Base-by-base conservation (phyloP, 2,329 filamentous ascomycete genomes). In the Decorospora gaudefroyi region DNA sequence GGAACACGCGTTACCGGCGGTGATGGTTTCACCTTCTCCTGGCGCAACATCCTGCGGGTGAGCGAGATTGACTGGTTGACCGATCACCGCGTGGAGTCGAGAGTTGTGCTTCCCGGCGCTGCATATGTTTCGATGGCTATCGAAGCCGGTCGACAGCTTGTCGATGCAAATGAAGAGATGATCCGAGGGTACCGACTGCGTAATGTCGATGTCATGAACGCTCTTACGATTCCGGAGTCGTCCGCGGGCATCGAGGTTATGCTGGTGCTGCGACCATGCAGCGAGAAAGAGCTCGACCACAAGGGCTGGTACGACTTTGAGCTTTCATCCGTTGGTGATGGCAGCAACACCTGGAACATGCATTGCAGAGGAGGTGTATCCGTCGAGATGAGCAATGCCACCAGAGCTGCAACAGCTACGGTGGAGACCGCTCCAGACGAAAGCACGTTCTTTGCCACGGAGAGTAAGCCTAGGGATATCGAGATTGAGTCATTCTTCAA, bases 51-150 rank as follows among this genome's bases (percentile, higher is more conserved):
- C 2, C 50, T 78, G 0, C 57, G 63, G 2, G 41, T 72, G 1
- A 59, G 62, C 0, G 67, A 77, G 18, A 44, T 71, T 0, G 69
- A 74, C 0, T 81, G 78, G 78, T 39, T 79, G 2, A 49, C 52
- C 0, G 72, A 77, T 30, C 76, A 81, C 48, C 21, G 38, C 15
- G 5, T 62, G 2, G 59, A 68, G 1, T 59, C 59, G 0, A 57
- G 72, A 5, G 53, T 71, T 1, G 55, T 79, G 0, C 74, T 75
- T 23, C 78, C 77, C 0, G 72, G 53, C 2, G 71, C 76, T 1
- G 76, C 64, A 0, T 77, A 74, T 42, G 41, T 79, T 1, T 59
- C 64, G 6, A 75, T 78, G 65, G 71, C 67, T 2, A 68, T 71
- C 1, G 74, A 77, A 49, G 75, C 75, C 11, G 25, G n/a, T n/a